These are phyloP conservation scores for Penicillium nucicola DNA, from an alignment of 495 filamentous ascomycete genomes.

Conservation along the genomic window DNA sequence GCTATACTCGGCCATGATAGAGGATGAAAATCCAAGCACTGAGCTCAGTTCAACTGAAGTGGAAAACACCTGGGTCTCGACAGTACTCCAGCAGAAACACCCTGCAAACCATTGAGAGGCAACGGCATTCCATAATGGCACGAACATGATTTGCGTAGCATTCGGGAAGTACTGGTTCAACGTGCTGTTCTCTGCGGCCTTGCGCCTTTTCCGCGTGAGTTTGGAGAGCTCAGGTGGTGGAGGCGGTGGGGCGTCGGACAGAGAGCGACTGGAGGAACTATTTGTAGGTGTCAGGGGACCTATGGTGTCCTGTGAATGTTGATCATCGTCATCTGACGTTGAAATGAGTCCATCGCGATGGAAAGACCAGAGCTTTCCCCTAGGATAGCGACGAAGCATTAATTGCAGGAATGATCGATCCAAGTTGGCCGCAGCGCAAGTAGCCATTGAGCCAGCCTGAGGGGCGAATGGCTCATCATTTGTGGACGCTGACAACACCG, in stretches of 20 bases:
- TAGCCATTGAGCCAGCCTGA: slow-evolving; percentile 26
- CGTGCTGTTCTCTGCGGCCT: slow-evolving; percentile 37
- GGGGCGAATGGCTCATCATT: slow-evolving; percentile 40
- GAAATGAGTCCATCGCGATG: slow-evolving; percentile 48
- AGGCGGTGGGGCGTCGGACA: not conserved
- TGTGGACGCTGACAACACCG: slow-evolving; percentile 37
- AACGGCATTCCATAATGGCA: slow-evolving; percentile 69
- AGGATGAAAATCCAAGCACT: slow-evolving; percentile 62
- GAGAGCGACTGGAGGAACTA: slow-evolving; percentile 10
- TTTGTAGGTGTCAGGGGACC: slow-evolving; percentile 1
- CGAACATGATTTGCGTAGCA: slow-evolving; percentile 43
- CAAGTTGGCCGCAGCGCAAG: slow-evolving; percentile 32
- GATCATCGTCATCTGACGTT: slow-evolving; percentile 41
- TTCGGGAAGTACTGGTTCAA: slow-evolving; percentile 46
- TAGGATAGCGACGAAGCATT: slow-evolving; percentile 56
- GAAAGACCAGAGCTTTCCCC: slow-evolving; percentile 64
- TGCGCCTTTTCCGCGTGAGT: slow-evolving; percentile 35
- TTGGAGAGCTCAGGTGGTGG: slow-evolving; percentile 31
- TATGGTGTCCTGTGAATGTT: slow-evolving; percentile 17
- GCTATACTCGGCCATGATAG: slow-evolving; percentile 66
- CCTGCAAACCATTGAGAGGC: slow-evolving; percentile 67
- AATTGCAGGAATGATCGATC: slow-evolving; percentile 44
- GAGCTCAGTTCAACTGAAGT: slow-evolving; percentile 45
- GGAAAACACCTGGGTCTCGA: slow-evolving; percentile 41
- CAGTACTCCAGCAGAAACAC: slow-evolving; percentile 59